Evolutionary conservation across 2,329 filamentous ascomycete genomes (phyloP).

Genomic region (Tolypocladium tundrense): DNA sequence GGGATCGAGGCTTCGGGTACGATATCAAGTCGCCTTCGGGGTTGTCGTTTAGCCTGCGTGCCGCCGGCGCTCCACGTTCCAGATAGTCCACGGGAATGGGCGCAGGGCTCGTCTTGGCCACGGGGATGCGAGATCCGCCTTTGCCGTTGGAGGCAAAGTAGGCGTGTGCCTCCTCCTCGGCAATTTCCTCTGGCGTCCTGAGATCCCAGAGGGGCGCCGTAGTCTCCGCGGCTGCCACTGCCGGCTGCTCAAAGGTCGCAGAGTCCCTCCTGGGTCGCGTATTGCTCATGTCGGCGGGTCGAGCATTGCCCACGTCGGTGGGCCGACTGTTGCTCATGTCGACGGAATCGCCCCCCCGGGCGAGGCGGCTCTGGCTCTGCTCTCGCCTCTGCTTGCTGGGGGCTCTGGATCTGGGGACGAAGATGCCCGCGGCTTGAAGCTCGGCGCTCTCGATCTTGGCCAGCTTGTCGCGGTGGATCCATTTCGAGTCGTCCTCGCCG

Average conservation of each 20-base stretch:
- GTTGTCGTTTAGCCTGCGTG: constrained; percentile 46
- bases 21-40: constrained; percentile 49
- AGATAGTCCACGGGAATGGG: constrained; percentile 63
- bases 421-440: constrained; percentile 67
- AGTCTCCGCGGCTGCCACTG: constrained; percentile 17
- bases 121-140: constrained; percentile 72
- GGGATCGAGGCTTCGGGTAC: constrained; percentile 52
- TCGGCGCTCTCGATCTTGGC: constrained; percentile 73
- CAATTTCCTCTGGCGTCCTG: constrained; percentile 67
- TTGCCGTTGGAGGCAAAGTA: constrained; percentile 46
- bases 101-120: constrained; percentile 68
- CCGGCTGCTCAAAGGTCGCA: constrained; percentile 25
- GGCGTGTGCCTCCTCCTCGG: constrained; percentile 41
- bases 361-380: constrained; percentile 23
- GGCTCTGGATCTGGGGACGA: constrained; percentile 43
- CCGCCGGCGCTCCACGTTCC: constrained; percentile 61
- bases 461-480: constrained; percentile 80
- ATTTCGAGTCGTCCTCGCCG: constrained; percentile 56
- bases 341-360: constrained; percentile 19
- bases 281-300: not conserved
- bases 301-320: not conserved
- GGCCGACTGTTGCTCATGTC: constrained; percentile 12
- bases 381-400: constrained; percentile 36
- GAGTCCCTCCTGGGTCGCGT: constrained; percentile 36
- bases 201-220: constrained; percentile 56